phyloP scores from a whole-genome alignment of 176 grass and related monocot genomes.

The Ananas comosus region DNA sequence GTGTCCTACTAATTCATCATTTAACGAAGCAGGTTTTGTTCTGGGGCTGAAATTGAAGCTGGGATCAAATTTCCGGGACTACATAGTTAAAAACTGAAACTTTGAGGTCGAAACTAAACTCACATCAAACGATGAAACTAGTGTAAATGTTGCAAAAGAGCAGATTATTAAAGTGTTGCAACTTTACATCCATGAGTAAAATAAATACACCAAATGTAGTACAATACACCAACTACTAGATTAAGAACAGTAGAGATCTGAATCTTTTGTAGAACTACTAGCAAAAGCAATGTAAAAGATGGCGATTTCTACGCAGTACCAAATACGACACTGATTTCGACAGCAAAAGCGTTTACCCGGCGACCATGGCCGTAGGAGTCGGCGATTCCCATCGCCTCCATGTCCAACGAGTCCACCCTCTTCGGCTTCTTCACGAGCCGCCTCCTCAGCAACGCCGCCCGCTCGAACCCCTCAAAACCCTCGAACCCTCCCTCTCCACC shows the following conservation, averaged over 20 bases:
- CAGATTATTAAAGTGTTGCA: neutral
- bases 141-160: no score
- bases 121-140: no score
- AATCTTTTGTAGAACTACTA: neutral
- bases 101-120: no score
- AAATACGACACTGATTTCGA: no score
- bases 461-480: conserved; percentile 6
- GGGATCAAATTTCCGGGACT: no score
- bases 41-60: no score
- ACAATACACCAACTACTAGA: neutral
- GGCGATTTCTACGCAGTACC: neutral
- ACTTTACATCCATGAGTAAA: neutral
- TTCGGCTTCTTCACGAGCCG: conserved; percentile 53
- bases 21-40: no score
- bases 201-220: neutral
- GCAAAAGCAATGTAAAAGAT: neutral
- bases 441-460: conserved; percentile 31
- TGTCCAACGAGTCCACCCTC: conserved; percentile 75
- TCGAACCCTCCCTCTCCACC: neutral
- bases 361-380: conserved; percentile 37
- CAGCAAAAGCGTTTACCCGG: conserved; percentile 32
- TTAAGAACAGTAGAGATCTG: neutral
- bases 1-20: neutral
- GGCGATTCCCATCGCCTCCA: conserved; percentile 75
- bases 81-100: no score